These are phyloP conservation scores for Trypanosoma lewisi DNA, from an alignment of 208 protist species.

Conservation along the genomic window DNA sequence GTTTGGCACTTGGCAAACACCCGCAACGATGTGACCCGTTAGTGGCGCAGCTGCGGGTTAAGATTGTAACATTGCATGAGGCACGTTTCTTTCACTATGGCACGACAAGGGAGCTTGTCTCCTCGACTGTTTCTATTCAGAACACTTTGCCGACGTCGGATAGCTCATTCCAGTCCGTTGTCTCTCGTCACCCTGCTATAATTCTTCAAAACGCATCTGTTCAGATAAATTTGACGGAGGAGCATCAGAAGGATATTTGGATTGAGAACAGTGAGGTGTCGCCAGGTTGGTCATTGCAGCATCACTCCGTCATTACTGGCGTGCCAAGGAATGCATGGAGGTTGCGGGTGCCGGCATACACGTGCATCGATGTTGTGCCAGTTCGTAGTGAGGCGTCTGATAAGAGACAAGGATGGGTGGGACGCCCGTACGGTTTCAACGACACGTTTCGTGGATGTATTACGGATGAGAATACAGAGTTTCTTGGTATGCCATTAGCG, in stretches of 20 bases:
- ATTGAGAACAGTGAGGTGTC: constrained; percentile 47
- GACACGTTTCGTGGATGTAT: constrained; percentile 36
- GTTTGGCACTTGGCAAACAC: constrained; percentile 25
- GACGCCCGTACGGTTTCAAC: constrained; percentile 41
- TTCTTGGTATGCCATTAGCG: constrained; percentile 30
- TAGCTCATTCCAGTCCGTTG: background rate
- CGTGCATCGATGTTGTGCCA: constrained; percentile 40
- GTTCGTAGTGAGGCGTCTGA: background rate
- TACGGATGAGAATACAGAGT: constrained; percentile 21
- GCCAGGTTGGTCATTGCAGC: constrained; percentile 22
- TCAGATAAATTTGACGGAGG: background rate
- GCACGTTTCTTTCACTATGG: constrained; percentile 45
- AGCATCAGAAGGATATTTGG: constrained; percentile 26
- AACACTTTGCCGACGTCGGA: constrained; percentile 4
- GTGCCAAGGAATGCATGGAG: constrained; percentile 44
- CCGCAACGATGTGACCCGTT: constrained; percentile 6
- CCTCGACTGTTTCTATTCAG: constrained; percentile 22
- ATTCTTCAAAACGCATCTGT: background rate
- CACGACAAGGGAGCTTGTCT: constrained; percentile 39
- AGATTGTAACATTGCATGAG: constrained; percentile 33
- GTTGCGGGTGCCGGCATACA: constrained; percentile 27
- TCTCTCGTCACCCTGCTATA: background rate
- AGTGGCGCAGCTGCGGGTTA: constrained; percentile 24
- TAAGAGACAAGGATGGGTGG: constrained; percentile 11
- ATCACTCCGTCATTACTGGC: constrained; percentile 39